A percentile compares a stretch with the other conserved stretches of the same genome.
These are phyloP conservation scores for Tetrapisispora taiwanensis DNA, from an alignment of 805 yeast species.

Conservation along the genomic window DNA sequence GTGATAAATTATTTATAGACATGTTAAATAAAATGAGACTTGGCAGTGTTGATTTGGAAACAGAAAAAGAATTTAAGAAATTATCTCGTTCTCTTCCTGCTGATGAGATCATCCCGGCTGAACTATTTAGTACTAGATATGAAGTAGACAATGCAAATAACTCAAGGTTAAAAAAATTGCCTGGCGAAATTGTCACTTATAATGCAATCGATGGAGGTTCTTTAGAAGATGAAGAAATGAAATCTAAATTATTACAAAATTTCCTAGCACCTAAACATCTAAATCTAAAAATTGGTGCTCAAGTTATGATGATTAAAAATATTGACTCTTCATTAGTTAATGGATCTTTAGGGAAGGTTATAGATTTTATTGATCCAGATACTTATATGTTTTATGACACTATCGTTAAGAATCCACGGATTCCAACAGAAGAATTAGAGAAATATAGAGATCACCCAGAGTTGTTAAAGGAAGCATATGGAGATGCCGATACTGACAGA, in stretches of 20 bases:
- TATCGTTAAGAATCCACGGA: conserved; percentile 12
- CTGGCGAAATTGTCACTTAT: conserved; percentile 36
- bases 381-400: conserved; percentile 36
- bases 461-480: conserved; percentile 11
- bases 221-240: conserved; percentile 31
- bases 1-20: conserved; percentile 55
- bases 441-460: conserved; percentile 11
- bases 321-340: conserved; percentile 63
- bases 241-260: conserved; percentile 39
- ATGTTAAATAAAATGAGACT: conserved; percentile 70
- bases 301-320: conserved; percentile 75
- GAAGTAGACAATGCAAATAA: conserved; percentile 65
- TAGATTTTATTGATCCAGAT: conserved; percentile 45
- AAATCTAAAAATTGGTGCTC: conserved; percentile 58
- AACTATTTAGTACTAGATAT: conserved; percentile 57
- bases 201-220: conserved; percentile 48
- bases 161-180: conserved; percentile 36
- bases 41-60: conserved; percentile 44
- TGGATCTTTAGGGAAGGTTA: conserved; percentile 65
- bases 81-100: conserved; percentile 44
- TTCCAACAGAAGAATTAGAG: conserved; percentile 14
- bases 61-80: conserved; percentile 40
- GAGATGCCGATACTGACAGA: conserved; percentile 9
- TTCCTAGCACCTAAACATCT: conserved; percentile 54
- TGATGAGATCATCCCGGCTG: conserved; percentile 63